A percentile compares a stretch with the other conserved stretches of the same genome.
Evolutionary conservation across 176 grass and related monocot genomes (phyloP).

Genomic region (Oryza nivara): DNA sequence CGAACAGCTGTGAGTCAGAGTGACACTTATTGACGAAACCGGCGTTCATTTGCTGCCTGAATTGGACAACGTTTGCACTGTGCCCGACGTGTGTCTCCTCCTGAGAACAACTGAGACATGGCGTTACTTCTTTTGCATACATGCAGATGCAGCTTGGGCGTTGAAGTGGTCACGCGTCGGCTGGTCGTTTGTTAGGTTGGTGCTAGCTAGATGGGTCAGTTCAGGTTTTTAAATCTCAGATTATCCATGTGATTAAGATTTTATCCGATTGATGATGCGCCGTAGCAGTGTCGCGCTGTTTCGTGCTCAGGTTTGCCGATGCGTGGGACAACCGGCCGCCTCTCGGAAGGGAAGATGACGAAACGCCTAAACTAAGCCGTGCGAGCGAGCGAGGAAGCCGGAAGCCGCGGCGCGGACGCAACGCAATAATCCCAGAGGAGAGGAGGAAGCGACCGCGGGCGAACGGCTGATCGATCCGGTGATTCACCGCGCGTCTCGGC

Average conservation of each 20-base stretch:
- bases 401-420: background rate
- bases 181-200: background rate
- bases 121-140: background rate
- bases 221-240: background rate
- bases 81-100: background rate
- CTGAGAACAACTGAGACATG: background rate
- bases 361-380: background rate
- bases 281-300: background rate
- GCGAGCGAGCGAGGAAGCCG: background rate
- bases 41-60: background rate
- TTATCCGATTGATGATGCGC: background rate
- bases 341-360: background rate
- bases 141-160: background rate
- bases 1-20: background rate
- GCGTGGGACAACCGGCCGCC: background rate
- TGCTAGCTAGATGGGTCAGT: background rate
- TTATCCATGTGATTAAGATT: too few species aligned
- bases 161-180: background rate
- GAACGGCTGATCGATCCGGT: too few species aligned
- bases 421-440: background rate
- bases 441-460: slow-evolving; percentile 17
- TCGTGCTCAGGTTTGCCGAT: background rate
- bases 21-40: background rate
- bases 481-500: background rate
- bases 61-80: background rate